A percentile compares a stretch with the other conserved stretches of the same genome.
phyloP scores from a whole-genome alignment of 1,139 yeast species.

The Scheffersomyces illinoinensis region DNA sequence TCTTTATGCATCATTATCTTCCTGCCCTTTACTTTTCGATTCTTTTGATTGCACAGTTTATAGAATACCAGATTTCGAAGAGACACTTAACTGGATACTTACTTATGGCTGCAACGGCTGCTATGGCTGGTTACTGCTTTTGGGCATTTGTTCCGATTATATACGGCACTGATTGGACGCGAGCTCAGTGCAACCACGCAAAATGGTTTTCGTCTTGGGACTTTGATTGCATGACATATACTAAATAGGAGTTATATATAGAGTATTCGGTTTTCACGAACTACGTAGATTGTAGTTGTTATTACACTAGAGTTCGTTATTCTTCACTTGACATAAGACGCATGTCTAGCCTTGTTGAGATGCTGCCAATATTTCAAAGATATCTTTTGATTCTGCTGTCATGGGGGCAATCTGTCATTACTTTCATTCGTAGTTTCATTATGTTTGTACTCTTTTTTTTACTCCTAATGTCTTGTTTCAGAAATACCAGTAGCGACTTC shows the following conservation, averaged over 20 bases:
- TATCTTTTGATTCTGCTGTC: neutral
- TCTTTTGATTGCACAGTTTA: conserved; percentile 30
- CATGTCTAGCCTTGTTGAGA: too few species aligned
- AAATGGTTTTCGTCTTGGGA: conserved; percentile 41
- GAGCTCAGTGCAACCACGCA: conserved; percentile 23
- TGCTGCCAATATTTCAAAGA: neutral
- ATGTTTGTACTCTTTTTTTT: conserved; percentile 1
- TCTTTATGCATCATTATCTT: conserved; percentile 43
- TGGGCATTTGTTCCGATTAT: conserved; percentile 30
- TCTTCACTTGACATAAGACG: neutral
- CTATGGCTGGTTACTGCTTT: conserved; percentile 19
- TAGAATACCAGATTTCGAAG: conserved; percentile 29
- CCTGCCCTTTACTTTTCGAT: conserved; percentile 37
- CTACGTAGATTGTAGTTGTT: conserved; percentile 6
- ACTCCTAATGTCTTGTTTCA: conserved; percentile 20
- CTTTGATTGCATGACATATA: conserved; percentile 25
- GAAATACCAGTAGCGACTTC: conserved; percentile 61
- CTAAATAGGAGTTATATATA: neutral
- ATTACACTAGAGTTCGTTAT: neutral
- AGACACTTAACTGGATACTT: conserved; percentile 19
- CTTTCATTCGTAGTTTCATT: neutral
- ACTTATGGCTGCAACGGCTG: conserved; percentile 15
- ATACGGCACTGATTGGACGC: conserved; percentile 37
- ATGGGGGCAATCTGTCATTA: neutral
- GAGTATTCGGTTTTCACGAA: neutral